phyloP scores from a whole-genome alignment of 139 green algal species.

The Chlorella sorokiniana region DNA sequence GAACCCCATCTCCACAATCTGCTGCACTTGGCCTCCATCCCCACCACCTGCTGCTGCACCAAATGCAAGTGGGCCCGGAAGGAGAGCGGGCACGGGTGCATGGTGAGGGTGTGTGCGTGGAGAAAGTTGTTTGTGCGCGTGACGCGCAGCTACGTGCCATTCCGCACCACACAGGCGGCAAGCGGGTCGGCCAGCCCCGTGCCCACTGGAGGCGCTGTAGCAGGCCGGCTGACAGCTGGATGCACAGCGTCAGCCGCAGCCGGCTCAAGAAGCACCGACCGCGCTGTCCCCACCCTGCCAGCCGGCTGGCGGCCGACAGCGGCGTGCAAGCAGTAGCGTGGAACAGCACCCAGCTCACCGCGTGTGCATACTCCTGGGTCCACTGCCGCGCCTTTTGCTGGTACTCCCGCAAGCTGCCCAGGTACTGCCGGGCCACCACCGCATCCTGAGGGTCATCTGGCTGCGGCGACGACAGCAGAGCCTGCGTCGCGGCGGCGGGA shows the following conservation, averaged over 20 bases:
- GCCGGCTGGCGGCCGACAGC: constrained; percentile 2
- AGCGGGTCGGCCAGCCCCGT: too few relatives aligned
- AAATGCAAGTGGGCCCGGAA: neutral
- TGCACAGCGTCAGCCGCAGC: too few relatives aligned
- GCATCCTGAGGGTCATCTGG: constrained; percentile 96
- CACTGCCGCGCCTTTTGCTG: constrained; percentile 69
- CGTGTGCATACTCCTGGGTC: constrained; percentile 54
- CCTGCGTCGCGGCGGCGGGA: constrained; percentile 54
- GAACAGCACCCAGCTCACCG: neutral
- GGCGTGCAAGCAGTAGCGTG: neutral
- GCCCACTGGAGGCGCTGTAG: too few relatives aligned
- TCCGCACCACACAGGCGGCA: too few relatives aligned
- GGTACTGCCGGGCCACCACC: constrained; percentile 93
- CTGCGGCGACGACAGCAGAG: constrained; percentile 89
- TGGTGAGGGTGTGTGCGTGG: neutral
- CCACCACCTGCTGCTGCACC: constrained; percentile 39
- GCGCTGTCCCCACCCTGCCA: too few relatives aligned
- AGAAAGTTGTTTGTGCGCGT: too few relatives aligned
- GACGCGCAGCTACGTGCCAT: too few relatives aligned
- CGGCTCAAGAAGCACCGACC: too few relatives aligned
- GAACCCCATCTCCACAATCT: constrained; percentile 90
- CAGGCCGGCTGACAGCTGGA: too few relatives aligned
- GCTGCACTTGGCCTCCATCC: constrained; percentile 49
- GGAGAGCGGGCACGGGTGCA: neutral
- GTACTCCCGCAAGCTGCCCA: constrained; percentile 67